Base-by-base conservation (phyloP, 768 basidiomycete genomes). In the Gymnopilus dilepis region DNA sequence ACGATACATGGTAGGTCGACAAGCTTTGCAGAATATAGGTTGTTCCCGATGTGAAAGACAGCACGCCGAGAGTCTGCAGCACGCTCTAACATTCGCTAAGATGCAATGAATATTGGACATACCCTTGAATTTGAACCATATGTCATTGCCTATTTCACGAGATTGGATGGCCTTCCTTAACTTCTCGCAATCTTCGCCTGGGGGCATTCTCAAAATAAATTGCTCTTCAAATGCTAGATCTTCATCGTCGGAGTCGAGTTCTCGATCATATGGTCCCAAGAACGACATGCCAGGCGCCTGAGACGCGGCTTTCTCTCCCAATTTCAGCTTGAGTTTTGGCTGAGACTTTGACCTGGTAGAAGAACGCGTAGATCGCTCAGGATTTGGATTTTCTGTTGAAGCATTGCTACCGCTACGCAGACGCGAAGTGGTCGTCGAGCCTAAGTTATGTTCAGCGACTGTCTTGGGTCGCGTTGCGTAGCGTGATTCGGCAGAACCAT, bases 71-170 rank as follows among this genome's bases (percentile, higher is more conserved):
- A 92, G 72, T 99, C 97, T 97, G 52, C 51, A 43, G 57, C 42
- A 38, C 26, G 63, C 34, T 65, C 21, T 22, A 26, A 24, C 45
- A 50, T 42, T 52, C 21, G 37, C 37, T 33, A 59, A 45, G 2
- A 24, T 40, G 34, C 24, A 34, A n/a, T 31, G 31, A 42, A 40
- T 13, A 24, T 40, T 33, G 21, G 47, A 61, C 70, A 59, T 69
- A 94, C 95, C 95, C 78, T 97, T 94, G 74, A 99, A 99, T 77
- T 97, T 97, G 84, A 99, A 96, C 92, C 95, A 98, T 12, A 92
- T 87, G 67, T 96, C 96, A 67, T 89, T 88, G 12, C 84, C 71
- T 6, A 94, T 79, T 70, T 96, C 94, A 63, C 94, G 83, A 52
- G 87, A 77, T 54, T 86, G 83, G 33, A 95, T 87, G 84, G 92